Percentiles rank a stretch among this genome's conserved stretches.
Evolutionary conservation across 345 rosid species (phyloP).

Genomic region (Lepidium didymum): DNA sequence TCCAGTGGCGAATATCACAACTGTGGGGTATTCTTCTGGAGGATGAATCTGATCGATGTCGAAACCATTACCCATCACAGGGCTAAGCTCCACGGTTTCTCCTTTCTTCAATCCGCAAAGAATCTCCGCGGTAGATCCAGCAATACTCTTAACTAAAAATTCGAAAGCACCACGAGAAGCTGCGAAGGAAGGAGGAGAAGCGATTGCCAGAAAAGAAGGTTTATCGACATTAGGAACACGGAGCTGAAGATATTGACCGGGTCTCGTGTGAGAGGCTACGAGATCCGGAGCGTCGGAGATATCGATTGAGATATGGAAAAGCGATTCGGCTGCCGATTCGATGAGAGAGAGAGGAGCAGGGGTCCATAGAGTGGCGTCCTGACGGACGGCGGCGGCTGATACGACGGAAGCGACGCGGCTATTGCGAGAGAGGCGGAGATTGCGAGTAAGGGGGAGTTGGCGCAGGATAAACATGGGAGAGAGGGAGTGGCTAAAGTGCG

Average conservation of each 20-base stretch:
- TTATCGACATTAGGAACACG: slow-evolving; percentile 57
- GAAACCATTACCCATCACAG: slow-evolving; percentile 76
- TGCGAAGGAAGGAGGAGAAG: slow-evolving; percentile 71
- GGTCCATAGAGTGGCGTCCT: slow-evolving; percentile 71
- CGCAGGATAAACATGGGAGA: slow-evolving; percentile 69
- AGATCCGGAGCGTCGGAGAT: slow-evolving; percentile 71
- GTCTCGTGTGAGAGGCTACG: slow-evolving; percentile 46
- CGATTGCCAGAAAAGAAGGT: slow-evolving; percentile 79
- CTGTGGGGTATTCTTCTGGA: slow-evolving; percentile 53
- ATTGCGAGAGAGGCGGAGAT: slow-evolving; percentile 17
- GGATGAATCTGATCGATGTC: slow-evolving; percentile 55
- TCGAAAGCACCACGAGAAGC: slow-evolving; percentile 58
- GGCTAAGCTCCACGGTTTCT: slow-evolving; percentile 77
- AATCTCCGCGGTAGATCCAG: slow-evolving; percentile 88
- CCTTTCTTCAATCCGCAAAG: slow-evolving; percentile 73
- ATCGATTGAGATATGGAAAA: slow-evolving; percentile 77
- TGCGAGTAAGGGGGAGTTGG: slow-evolving; percentile 35
- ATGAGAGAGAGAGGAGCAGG: slow-evolving; percentile 55
- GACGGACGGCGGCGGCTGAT: slow-evolving; percentile 59
- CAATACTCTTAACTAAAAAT: slow-evolving; percentile 75
- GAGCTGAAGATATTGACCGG: slow-evolving; percentile 93
- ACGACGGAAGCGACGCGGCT: slow-evolving; percentile 42
- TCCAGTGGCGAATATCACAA: slow-evolving; percentile 91
- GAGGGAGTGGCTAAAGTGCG: slow-evolving; percentile 35
- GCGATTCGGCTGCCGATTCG: slow-evolving; percentile 69